Conservation (phyloP, 2,329 filamentous ascomycete genomes). For the Knoxdaviesia proteae region DNA sequence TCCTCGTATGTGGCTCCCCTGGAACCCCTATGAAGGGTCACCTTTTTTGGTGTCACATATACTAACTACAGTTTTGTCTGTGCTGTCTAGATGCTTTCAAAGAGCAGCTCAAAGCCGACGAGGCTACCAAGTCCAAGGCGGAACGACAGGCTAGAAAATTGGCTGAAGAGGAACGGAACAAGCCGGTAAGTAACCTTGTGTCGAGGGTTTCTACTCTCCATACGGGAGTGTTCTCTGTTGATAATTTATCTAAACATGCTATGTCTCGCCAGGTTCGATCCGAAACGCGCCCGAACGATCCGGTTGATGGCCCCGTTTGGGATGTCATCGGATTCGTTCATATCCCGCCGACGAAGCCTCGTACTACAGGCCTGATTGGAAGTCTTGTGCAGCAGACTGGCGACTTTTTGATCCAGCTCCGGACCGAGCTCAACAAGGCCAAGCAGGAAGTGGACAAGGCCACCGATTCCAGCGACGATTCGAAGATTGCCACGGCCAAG, state of each 20-base stretch:
- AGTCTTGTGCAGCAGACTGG: constrained; percentile 28
- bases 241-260: constrained; percentile 2
- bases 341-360: constrained; percentile 19
- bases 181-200: constrained; percentile 13
- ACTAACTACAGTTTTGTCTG: not conserved
- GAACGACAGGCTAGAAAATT: constrained; percentile 24
- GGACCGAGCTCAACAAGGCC: constrained; percentile 23
- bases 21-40: not conserved
- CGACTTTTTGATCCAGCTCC: constrained; percentile 26
- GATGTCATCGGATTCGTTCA: constrained; percentile 29
- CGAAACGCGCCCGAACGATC: constrained; percentile 20
- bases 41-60: not conserved
- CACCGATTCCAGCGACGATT: constrained; percentile 17
- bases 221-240: not conserved
- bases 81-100: constrained; percentile 17
- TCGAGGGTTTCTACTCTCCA: not conserved
- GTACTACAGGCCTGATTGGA: constrained; percentile 19
- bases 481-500: constrained; percentile 9
- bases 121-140: constrained; percentile 22
- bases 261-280: constrained; percentile 14
- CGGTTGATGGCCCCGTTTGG: constrained; percentile 27
- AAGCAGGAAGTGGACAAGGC: constrained; percentile 23
- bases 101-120: constrained; percentile 24
- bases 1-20: constrained; percentile 12
- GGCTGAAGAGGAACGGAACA: constrained; percentile 17